Evolutionary conservation across 306 rosid genomes (phyloP).

Genomic region (Quercus agrifolia): DNA sequence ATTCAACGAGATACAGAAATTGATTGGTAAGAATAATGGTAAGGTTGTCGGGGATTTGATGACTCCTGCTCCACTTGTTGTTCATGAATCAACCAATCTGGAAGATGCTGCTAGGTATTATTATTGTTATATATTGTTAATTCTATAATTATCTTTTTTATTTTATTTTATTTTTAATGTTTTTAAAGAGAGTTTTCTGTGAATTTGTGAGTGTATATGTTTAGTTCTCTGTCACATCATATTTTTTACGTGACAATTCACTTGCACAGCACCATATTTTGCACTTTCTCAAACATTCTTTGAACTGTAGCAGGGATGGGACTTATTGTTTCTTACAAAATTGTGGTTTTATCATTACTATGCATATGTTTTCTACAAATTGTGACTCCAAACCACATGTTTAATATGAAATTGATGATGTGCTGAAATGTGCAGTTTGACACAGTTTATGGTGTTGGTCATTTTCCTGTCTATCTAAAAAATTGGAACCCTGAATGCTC

Average conservation of each 20-base stretch:
- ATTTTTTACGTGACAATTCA: neutral
- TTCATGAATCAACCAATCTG: constrained; percentile 67
- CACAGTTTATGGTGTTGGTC: neutral
- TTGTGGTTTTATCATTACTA: neutral
- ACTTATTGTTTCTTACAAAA: neutral
- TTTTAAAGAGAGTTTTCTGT: neutral
- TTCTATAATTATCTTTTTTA: neutral
- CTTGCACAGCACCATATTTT: too few species aligned
- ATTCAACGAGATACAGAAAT: constrained; percentile 79
- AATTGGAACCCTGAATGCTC: neutral
- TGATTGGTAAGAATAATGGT: constrained; percentile 83
- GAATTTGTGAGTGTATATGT: neutral
- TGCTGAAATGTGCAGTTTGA: too few species aligned
- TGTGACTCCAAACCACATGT: neutral
- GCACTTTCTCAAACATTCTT: too few species aligned
- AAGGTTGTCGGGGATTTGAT: constrained; percentile 93
- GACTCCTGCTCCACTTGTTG: constrained; percentile 92
- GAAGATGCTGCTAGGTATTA: constrained; percentile 85
- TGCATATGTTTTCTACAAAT: neutral
- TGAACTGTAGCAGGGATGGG: neutral
- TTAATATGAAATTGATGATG: neutral
- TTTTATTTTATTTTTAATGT: neutral
- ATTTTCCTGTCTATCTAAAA: neutral
- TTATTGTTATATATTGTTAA: constrained; percentile 4
- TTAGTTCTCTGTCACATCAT: neutral